These are phyloP conservation scores for Penicillium sp. DNA, from an alignment of 2,329 filamentous ascomycete species.

Conservation along the genomic window DNA sequence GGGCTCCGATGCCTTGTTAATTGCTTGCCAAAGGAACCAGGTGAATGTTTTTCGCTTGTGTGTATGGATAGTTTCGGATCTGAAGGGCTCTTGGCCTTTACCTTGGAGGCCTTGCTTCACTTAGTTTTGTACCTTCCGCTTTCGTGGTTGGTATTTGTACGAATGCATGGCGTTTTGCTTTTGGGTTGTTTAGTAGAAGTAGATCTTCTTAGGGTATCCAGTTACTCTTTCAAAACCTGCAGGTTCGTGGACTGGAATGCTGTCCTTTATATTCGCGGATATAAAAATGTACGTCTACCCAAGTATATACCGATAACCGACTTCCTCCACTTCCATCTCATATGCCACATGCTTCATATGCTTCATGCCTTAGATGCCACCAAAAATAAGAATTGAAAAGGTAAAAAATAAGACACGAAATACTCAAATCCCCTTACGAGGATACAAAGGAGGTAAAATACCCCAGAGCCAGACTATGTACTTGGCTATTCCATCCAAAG, in stretches of 20 bases:
- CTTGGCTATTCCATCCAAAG: not conserved
- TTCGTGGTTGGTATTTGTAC: not conserved
- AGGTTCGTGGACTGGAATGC: not conserved
- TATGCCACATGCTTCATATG: not conserved
- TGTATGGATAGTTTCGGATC: not conserved
- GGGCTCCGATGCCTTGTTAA: not conserved
- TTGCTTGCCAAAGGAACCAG: not conserved
- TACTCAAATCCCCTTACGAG: not conserved
- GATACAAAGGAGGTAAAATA: not conserved
- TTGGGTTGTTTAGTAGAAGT: not conserved
- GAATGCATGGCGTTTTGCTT: slow-evolving; percentile 2
- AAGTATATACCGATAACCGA: not conserved
- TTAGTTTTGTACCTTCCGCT: not conserved
- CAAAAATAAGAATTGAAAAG: not conserved
- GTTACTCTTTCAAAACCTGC: not conserved
- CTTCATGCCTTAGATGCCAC: not conserved
- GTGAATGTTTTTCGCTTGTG: not conserved
- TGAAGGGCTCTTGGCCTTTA: not conserved
- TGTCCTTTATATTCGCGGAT: not conserved
- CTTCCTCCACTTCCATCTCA: not conserved
- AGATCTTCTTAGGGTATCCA: not conserved
- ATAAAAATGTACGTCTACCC: not conserved
- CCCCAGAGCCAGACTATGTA: not conserved
- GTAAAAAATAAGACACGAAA: not conserved
- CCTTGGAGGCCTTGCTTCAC: not conserved